phyloP scores from a whole-genome alignment of 345 rosid genomes.

The Gossypium rotundifolium region DNA sequence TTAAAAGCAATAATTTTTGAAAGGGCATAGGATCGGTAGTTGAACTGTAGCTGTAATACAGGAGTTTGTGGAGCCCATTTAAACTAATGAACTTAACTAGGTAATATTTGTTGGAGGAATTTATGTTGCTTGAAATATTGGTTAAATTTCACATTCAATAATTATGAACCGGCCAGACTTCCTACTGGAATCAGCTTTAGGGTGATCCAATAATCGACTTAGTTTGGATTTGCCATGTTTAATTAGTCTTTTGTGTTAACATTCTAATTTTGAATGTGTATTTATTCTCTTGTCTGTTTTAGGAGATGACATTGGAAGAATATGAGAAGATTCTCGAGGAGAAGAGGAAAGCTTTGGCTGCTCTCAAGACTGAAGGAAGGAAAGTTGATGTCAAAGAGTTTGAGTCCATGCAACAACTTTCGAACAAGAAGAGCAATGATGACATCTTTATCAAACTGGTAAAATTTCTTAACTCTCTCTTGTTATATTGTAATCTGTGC shows the following conservation, averaged over 20 bases:
- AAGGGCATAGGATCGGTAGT: neutral
- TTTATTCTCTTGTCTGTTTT: neutral
- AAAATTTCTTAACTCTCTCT: constrained; percentile 9
- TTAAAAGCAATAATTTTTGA: neutral
- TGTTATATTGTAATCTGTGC: neutral
- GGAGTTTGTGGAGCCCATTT: neutral
- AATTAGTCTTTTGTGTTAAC: neutral
- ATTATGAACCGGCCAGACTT: neutral
- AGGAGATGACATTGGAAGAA: constrained; percentile 99
- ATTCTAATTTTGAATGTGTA: neutral
- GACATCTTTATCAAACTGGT: constrained; percentile 94
- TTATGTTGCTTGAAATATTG: neutral
- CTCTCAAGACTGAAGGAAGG: constrained; percentile 63
- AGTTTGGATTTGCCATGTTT: neutral
- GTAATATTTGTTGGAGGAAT: neutral
- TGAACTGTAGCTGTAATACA: neutral
- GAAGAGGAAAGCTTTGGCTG: constrained; percentile 67
- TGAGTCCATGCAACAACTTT: constrained; percentile 73
- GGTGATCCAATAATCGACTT: neutral
- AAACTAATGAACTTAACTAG: neutral
- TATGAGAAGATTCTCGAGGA: constrained; percentile 84
- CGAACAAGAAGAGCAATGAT: constrained; percentile 61
- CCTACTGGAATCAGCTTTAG: neutral
- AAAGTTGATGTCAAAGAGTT: constrained; percentile 76
- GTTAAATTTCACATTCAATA: neutral